Percentiles rank a stretch among this genome's conserved stretches.
Evolutionary conservation across 2,329 filamentous ascomycete species (phyloP).

Genomic region (Cercospora berteroae): DNA sequence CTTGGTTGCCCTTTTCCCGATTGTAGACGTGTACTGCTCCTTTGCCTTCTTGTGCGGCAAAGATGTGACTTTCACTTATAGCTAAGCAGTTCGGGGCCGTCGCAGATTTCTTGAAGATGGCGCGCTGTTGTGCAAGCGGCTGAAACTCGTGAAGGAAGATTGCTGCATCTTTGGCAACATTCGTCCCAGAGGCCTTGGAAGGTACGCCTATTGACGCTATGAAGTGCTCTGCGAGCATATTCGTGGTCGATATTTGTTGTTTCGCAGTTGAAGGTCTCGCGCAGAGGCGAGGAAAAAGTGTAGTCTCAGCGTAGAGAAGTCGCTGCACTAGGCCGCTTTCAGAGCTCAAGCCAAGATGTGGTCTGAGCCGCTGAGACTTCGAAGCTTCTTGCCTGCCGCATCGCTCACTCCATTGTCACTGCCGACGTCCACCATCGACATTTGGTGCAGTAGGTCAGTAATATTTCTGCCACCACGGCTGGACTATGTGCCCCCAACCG

Average conservation of each 20-base stretch:
- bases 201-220: constrained; percentile 49
- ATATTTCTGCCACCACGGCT: no score
- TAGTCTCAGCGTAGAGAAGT: background rate
- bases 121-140: constrained; percentile 70
- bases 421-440: background rate
- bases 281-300: constrained; percentile 2
- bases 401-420: background rate
- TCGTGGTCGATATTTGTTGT: background rate
- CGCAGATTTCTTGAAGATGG: constrained; percentile 88
- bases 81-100: constrained; percentile 76
- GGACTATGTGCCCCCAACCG: background rate
- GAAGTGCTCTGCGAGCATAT: constrained; percentile 53
- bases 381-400: background rate
- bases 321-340: background rate
- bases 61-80: constrained; percentile 77
- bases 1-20: constrained; percentile 77
- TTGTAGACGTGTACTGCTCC: constrained; percentile 92
- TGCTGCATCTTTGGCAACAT: constrained; percentile 70
- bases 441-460: background rate
- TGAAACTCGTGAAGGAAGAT: constrained; percentile 83
- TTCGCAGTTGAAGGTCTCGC: background rate
- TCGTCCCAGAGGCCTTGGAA: constrained; percentile 46
- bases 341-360: background rate
- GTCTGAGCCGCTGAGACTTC: background rate
- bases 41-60: constrained; percentile 87